phyloP scores from a whole-genome alignment of 352 stramenopile genomes.

The Phytopythium cucurbitacearum region DNA sequence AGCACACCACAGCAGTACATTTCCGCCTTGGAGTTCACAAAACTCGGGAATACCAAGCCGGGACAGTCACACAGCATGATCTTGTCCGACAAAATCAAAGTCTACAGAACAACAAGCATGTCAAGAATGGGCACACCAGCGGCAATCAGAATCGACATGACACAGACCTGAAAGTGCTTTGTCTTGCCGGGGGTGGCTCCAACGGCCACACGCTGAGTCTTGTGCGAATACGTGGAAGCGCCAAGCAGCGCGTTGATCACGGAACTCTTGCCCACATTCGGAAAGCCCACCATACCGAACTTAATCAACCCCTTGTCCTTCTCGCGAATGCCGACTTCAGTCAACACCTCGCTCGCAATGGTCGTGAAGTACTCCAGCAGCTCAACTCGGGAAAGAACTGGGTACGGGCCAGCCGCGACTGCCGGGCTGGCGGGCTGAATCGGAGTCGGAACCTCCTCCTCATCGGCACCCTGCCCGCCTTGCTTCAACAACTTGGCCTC shows the following conservation, averaged over 20 bases:
- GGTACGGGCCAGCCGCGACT: conserved; percentile 26
- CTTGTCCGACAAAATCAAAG: conserved; percentile 93
- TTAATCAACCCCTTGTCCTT: conserved; percentile 86
- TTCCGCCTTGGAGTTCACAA: conserved; percentile 98
- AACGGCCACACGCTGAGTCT: conserved; percentile 95
- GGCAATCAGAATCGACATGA: not conserved
- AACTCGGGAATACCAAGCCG: conserved; percentile 99
- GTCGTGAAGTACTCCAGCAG: conserved; percentile 66
- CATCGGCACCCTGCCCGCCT: conserved; percentile 31
- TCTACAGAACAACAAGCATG: conserved; percentile 47
- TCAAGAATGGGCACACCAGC: conserved; percentile 1
- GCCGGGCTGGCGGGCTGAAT: not conserved
- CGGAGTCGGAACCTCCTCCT: conserved; percentile 9
- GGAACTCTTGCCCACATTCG: conserved; percentile 99
- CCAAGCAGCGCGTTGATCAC: conserved; percentile 99
- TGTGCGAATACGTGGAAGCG: conserved; percentile 93
- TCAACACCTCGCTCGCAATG: conserved; percentile 51
- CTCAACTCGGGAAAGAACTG: conserved; percentile 67
- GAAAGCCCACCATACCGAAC: conserved; percentile 99
- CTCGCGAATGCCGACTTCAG: conserved; percentile 53
- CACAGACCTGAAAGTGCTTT: conserved; percentile 97
- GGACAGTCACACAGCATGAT: conserved; percentile 99
- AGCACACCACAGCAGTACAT: conserved; percentile 99
- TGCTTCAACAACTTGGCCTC: conserved; percentile 60
- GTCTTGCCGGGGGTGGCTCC: conserved; percentile 98